Percentiles rank a stretch among this genome's conserved stretches.
Conservation (phyloP, 2,329 filamentous ascomycete genomes). For the Delphinella strobiligena region DNA sequence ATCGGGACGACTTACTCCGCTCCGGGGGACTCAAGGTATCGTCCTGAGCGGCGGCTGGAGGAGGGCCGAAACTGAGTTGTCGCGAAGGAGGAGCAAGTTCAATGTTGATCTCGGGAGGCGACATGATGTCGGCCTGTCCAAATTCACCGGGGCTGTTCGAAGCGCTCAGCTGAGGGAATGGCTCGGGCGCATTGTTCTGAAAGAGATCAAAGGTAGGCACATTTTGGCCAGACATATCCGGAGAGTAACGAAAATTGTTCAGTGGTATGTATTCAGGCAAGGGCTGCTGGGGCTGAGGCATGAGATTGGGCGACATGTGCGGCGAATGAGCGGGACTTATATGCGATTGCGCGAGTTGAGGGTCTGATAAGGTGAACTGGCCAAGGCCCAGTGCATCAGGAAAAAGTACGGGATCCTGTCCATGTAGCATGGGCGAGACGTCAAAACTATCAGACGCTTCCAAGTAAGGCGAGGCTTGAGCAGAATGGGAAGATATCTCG, state of each 20-base stretch:
- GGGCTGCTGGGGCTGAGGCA: constrained; percentile 48
- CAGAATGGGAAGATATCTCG: constrained; percentile 65
- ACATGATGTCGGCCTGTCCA: constrained; percentile 62
- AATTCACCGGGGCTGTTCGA: constrained; percentile 40
- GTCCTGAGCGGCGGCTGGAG: constrained; percentile 53
- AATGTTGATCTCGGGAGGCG: constrained; percentile 88
- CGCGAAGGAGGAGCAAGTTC: constrained; percentile 71
- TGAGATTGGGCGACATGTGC: constrained; percentile 53
- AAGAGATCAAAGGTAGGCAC: no score
- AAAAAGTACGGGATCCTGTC: constrained; percentile 60
- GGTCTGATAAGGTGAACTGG: constrained; percentile 68
- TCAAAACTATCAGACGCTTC: constrained; percentile 71
- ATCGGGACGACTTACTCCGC: constrained; percentile 38
- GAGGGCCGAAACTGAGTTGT: constrained; percentile 53
- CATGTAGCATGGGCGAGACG: constrained; percentile 67
- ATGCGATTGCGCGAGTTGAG: constrained; percentile 31
- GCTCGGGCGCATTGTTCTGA: constrained; percentile 33
- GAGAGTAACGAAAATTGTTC: constrained; percentile 34
- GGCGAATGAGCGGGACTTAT: constrained; percentile 58
- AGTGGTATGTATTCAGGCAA: constrained; percentile 36
- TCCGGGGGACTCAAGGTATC: constrained; percentile 79
- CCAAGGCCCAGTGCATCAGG: constrained; percentile 68
- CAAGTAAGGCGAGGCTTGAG: constrained; percentile 71
- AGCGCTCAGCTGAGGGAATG: constrained; percentile 35
- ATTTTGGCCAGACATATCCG: no score